These are phyloP conservation scores for Ambrosia trifida DNA, from an alignment of 129 eudicot genomes.

Conservation along the genomic window DNA sequence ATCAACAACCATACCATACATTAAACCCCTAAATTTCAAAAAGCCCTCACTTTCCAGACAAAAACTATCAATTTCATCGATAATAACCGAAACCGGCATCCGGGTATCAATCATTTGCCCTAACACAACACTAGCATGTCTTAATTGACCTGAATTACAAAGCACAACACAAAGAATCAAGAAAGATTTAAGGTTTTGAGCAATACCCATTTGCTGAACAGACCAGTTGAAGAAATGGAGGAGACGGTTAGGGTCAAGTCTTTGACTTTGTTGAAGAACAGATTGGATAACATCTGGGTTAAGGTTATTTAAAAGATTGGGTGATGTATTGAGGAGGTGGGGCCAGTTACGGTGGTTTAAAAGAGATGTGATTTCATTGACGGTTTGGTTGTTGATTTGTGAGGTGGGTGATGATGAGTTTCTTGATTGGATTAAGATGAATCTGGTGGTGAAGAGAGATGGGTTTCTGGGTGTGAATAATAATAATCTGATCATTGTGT, in stretches of 20 bases:
- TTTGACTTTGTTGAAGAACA: conserved; percentile 52
- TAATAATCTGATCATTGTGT: conserved; percentile 32
- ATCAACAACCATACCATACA: conserved; percentile 56
- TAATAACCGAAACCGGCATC: conserved; percentile 39
- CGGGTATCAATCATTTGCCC: conserved; percentile 49
- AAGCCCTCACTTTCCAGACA: conserved; percentile 29
- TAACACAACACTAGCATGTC: conserved; percentile 45
- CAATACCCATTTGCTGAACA: conserved; percentile 49
- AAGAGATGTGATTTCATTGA: conserved; percentile 51
- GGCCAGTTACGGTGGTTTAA: conserved; percentile 63
- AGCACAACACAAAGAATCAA: conserved; percentile 47
- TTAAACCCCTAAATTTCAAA: conserved; percentile 26
- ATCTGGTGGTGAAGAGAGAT: conserved; percentile 22
- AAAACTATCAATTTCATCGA: conserved; percentile 46
- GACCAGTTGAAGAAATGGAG: conserved; percentile 82
- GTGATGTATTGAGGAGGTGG: conserved; percentile 53
- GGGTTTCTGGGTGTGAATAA: conserved; percentile 17
- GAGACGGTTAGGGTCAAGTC: conserved; percentile 55
- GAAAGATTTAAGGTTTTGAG: conserved; percentile 57
- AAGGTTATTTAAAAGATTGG: conserved; percentile 40
- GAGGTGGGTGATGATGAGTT: conserved; percentile 22
- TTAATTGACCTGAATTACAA: conserved; percentile 44
- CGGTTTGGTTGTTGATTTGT: conserved; percentile 37
- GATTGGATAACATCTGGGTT: conserved; percentile 66
- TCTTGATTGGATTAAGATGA: conserved; percentile 26